phyloP scores from a whole-genome alignment of 805 yeast species.

The Lachancea sp. region DNA sequence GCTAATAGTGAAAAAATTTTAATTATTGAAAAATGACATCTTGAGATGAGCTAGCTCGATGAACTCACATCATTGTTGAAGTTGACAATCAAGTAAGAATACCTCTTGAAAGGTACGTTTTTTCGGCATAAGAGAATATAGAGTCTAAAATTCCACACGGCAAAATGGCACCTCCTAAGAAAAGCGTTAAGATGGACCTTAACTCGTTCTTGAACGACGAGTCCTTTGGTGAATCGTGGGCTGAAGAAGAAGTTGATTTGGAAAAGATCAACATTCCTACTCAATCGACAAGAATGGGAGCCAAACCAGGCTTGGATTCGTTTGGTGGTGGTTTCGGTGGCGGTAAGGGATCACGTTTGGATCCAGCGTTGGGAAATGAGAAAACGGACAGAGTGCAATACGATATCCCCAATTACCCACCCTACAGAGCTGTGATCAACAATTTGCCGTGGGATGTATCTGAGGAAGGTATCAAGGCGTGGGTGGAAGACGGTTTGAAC shows the following conservation, averaged over 20 bases:
- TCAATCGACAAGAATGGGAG: conserved; percentile 22
- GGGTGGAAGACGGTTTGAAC: conserved; percentile 49
- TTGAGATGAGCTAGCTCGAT: not conserved
- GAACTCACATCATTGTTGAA: not conserved
- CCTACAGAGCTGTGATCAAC: conserved; percentile 82
- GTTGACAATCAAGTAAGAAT: not conserved
- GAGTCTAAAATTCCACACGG: no score
- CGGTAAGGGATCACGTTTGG: conserved; percentile 29
- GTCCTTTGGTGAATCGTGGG: conserved; percentile 71
- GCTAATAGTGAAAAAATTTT: conserved; percentile 4
- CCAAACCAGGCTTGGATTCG: conserved; percentile 27
- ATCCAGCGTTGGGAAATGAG: conserved; percentile 36
- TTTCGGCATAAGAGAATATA: no score
- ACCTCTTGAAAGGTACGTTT: not conserved
- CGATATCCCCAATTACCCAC: conserved; percentile 88
- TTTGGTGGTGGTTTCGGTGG: conserved; percentile 25
- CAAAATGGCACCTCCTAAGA: conserved; percentile 57
- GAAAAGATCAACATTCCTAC: conserved; percentile 52
- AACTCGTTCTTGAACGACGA: conserved; percentile 78
- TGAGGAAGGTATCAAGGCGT: conserved; percentile 57
- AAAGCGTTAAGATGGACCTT: conserved; percentile 74
- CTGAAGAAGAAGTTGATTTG: conserved; percentile 75
- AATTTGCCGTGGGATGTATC: conserved; percentile 78
- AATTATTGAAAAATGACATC: not conserved
- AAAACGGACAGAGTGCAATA: conserved; percentile 51